Conservation (phyloP, 305 asterid genomes). For the Ilex paraguariensis region DNA sequence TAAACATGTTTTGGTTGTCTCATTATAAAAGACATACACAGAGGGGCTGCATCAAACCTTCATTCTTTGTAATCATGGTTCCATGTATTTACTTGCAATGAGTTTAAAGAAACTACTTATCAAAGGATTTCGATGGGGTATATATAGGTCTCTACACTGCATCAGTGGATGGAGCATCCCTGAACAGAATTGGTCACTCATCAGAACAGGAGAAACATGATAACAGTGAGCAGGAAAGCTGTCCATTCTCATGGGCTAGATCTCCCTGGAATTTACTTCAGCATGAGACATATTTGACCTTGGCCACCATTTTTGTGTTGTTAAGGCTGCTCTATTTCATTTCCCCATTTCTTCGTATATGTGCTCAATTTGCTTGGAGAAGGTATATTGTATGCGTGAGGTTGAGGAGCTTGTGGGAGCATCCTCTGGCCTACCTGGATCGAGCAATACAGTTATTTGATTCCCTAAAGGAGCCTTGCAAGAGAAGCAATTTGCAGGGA, state of each 20-base stretch:
- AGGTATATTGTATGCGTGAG: constrained; percentile 43
- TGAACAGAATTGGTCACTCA: constrained; percentile 52
- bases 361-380: constrained; percentile 53
- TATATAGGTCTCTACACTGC: constrained; percentile 46
- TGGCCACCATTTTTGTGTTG: constrained; percentile 75
- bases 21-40: too few species aligned
- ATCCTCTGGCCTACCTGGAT: constrained; percentile 42
- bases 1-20: not conserved
- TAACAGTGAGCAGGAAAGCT: constrained; percentile 42
- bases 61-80: too few species aligned
- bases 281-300: constrained; percentile 80
- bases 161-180: constrained; percentile 31
- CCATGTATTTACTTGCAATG: too few species aligned
- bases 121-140: not conserved
- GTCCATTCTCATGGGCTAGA: constrained; percentile 94
- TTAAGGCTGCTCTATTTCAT: constrained; percentile 47
- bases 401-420: constrained; percentile 70
- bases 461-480: constrained; percentile 67
- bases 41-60: too few species aligned
- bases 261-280: constrained; percentile 81
- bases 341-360: constrained; percentile 51
- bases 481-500: constrained; percentile 82
- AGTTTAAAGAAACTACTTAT: too few species aligned
- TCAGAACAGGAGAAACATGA: constrained; percentile 31
- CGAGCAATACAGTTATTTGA: constrained; percentile 55